Conservation (phyloP, 495 filamentous ascomycete species). For the Neurospora africana region DNA sequence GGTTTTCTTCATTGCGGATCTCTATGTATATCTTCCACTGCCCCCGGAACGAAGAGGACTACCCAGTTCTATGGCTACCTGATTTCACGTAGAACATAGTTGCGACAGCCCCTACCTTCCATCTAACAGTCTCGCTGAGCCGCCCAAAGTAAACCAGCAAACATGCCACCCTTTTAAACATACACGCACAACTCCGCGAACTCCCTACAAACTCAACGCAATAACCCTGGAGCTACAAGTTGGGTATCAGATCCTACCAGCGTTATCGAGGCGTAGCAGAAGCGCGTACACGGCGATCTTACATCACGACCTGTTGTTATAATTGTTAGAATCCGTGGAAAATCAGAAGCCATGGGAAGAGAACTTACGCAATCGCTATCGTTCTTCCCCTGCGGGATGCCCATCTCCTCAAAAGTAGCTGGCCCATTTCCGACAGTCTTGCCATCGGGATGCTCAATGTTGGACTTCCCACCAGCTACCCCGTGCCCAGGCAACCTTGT, state of each 20-base stretch:
- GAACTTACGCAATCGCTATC: constrained; percentile 82
- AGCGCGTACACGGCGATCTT: neutral
- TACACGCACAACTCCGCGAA: neutral
- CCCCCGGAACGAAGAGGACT: neutral
- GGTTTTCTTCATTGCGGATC: neutral
- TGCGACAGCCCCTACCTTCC: neutral
- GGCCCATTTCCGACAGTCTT: constrained; percentile 67
- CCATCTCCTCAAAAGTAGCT: constrained; percentile 97
- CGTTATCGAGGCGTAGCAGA: neutral
- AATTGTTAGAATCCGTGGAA: constrained; percentile 3
- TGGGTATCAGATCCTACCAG: neutral
- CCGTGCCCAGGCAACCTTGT: constrained; percentile 10
- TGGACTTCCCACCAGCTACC: neutral
- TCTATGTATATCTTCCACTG: neutral
- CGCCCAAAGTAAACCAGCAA: neutral
- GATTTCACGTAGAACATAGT: neutral
- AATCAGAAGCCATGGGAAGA: neutral
- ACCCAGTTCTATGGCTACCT: neutral
- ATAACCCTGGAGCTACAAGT: neutral
- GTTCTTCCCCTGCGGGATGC: constrained; percentile 67
- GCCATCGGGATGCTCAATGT: constrained; percentile 17
- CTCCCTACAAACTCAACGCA: neutral
- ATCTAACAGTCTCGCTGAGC: neutral
- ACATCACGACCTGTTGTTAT: constrained; percentile 15
- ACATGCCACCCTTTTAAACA: neutral